A percentile compares a stretch with the other conserved stretches of the same genome.
Evolutionary conservation across 2,329 filamentous ascomycete species (phyloP).

Genomic region (Ophiocordyceps australis): DNA sequence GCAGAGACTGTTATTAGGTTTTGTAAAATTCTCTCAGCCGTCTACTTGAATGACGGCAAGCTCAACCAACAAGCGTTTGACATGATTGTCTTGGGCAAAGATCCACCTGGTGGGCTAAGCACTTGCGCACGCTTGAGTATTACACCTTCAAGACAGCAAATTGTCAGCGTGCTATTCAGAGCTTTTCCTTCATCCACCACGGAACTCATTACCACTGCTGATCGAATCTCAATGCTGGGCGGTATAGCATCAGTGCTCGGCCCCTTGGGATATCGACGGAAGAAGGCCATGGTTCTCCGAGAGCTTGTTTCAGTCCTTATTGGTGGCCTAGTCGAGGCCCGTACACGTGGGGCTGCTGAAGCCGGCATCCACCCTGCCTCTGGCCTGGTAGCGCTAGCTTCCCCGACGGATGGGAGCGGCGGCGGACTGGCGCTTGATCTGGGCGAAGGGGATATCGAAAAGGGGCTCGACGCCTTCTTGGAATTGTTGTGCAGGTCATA

Average conservation of each 20-base stretch:
- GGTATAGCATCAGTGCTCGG: slow-evolving; percentile 80
- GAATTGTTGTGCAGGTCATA: slow-evolving; percentile 43
- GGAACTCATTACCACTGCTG: slow-evolving; percentile 52
- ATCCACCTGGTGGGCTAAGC: slow-evolving; percentile 29
- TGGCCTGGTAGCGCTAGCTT: slow-evolving; percentile 56
- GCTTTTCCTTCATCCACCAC: slow-evolving; percentile 51
- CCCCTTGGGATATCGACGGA: slow-evolving; percentile 61
- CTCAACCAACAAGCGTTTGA: slow-evolving; percentile 42
- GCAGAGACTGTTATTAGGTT: slow-evolving; percentile 60
- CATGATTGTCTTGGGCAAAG: slow-evolving; percentile 44
- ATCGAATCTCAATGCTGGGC: slow-evolving; percentile 62
- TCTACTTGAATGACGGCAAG: slow-evolving; percentile 47
- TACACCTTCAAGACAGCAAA: slow-evolving; percentile 39
- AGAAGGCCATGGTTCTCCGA: slow-evolving; percentile 78
- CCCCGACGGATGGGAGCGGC: slow-evolving; percentile 26
- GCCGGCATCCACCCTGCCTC: slow-evolving; percentile 90
- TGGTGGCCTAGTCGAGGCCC: slow-evolving; percentile 70
- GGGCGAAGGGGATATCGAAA: slow-evolving; percentile 44
- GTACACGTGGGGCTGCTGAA: slow-evolving; percentile 87
- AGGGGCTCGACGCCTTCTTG: slow-evolving; percentile 46
- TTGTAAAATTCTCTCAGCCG: slow-evolving; percentile 47
- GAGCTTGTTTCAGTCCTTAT: slow-evolving; percentile 74
- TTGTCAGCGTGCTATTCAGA: slow-evolving; percentile 46
- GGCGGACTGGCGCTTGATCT: slow-evolving; percentile 40
- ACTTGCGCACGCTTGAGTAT: slow-evolving; percentile 38